Conservation (phyloP, 148 eudicot species). For the Dysphania ambrosioides region DNA sequence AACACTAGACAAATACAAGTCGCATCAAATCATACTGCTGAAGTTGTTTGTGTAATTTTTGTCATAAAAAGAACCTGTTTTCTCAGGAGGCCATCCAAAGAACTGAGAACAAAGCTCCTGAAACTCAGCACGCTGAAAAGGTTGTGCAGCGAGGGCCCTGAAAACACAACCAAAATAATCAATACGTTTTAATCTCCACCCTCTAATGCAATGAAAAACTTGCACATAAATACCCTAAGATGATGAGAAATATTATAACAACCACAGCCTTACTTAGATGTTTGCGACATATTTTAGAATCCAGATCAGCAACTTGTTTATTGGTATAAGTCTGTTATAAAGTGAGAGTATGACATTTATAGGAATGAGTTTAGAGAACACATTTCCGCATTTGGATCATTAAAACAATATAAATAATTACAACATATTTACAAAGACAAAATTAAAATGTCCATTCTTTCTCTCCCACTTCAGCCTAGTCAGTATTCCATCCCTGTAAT, state of each 20-base stretch:
- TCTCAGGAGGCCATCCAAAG: slow-evolving; percentile 88
- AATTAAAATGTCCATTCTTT: too few relatives aligned
- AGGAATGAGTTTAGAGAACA: not conserved
- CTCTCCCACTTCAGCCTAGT: too few relatives aligned
- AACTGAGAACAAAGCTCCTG: slow-evolving; percentile 64
- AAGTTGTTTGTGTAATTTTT: not conserved
- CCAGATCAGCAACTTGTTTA: not conserved
- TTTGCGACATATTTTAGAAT: not conserved
- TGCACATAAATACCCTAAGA: not conserved
- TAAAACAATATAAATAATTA: too few relatives aligned
- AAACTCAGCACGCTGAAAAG: slow-evolving; percentile 54
- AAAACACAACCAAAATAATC: slow-evolving; percentile 22
- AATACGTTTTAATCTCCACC: not conserved
- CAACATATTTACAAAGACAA: not conserved
- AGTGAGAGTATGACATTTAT: not conserved
- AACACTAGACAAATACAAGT: not conserved
- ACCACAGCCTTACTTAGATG: not conserved
- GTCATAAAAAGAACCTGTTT: slow-evolving; percentile 55
- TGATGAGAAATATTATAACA: not conserved
- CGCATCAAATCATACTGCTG: not conserved
- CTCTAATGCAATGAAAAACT: not conserved
- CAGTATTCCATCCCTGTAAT: too few relatives aligned
- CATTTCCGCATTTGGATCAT: not conserved
- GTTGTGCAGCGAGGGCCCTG: slow-evolving; percentile 62
- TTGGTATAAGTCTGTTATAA: not conserved